A percentile compares a stretch with the other conserved stretches of the same genome.
phyloP scores from a whole-genome alignment of 805 yeast genomes.

The Suhomyces pyralidae region DNA sequence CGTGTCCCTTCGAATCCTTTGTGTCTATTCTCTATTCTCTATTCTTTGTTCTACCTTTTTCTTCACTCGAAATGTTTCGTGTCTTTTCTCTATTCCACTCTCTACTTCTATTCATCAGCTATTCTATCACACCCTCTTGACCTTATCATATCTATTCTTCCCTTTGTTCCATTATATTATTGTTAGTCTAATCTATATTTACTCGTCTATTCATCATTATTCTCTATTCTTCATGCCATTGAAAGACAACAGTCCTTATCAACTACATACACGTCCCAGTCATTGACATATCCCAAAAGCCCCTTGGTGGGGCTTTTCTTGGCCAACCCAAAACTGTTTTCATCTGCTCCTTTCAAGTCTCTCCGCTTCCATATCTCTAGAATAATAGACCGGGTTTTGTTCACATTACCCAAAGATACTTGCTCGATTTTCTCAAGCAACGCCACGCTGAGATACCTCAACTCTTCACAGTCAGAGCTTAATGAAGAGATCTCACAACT shows the following conservation, averaged over 20 bases:
- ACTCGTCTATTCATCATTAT: no score
- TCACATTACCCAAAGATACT: slow-evolving; percentile 26
- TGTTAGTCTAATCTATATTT: no score
- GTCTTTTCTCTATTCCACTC: no score
- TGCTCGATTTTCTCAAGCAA: slow-evolving; percentile 22
- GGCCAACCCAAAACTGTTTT: slow-evolving; percentile 14
- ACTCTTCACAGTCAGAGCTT: slow-evolving; percentile 22
- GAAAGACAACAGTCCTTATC: slow-evolving; percentile 23
- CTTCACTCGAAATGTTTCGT: no score
- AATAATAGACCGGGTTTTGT: slow-evolving; percentile 20
- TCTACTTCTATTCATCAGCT: no score
- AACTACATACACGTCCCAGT: slow-evolving; percentile 31
- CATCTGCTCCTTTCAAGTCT: slow-evolving; percentile 21
- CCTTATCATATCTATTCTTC: no score
- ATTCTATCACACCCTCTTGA: no score
- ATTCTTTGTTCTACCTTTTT: no score
- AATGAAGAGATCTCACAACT: slow-evolving; percentile 24
- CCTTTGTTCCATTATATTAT: no score
- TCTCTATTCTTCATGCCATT: slow-evolving; percentile 6
- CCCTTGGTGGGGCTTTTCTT: slow-evolving; percentile 1
- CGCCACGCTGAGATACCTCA: slow-evolving; percentile 23
- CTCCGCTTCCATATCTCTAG: slow-evolving; percentile 27
- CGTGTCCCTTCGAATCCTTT: no score
- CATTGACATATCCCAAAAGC: slow-evolving; percentile 20
- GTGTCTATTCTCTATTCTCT: no score